Evolutionary conservation across 129 eudicot species (phyloP).

Genomic region (Sambucus nigra): DNA sequence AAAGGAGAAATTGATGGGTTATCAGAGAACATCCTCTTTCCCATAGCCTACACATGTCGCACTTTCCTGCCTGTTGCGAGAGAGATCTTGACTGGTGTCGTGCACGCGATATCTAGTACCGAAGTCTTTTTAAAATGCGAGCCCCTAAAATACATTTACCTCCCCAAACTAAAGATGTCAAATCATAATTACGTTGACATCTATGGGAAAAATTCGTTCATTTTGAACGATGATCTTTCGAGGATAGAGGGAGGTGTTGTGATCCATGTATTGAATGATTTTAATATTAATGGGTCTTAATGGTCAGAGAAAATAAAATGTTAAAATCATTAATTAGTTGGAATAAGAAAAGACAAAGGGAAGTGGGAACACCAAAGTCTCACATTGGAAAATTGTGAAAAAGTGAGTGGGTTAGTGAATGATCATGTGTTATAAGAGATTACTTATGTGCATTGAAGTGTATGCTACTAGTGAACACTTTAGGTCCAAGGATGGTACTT

Average conservation of each 20-base stretch:
- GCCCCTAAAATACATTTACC: conserved; percentile 48
- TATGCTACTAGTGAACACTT: too few species aligned
- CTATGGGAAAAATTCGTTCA: conserved; percentile 24
- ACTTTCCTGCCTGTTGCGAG: conserved; percentile 49
- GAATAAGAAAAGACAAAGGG: too few species aligned
- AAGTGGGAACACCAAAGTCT: too few species aligned
- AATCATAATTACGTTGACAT: conserved; percentile 40
- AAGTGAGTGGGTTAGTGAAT: too few species aligned
- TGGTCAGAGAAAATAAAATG: too few species aligned
- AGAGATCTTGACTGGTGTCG: conserved; percentile 56
- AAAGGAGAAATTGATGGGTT: conserved; percentile 15
- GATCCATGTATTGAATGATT: too few species aligned
- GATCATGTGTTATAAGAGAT: too few species aligned
- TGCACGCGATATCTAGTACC: conserved; percentile 8
- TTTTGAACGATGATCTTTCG: conserved; percentile 39
- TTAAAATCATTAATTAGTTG: conserved; percentile 36
- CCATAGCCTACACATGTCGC: conserved; percentile 41
- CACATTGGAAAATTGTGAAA: too few species aligned
- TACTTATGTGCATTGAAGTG: too few species aligned
- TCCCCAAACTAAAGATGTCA: conserved; percentile 48
- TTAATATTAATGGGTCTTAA: too few species aligned
- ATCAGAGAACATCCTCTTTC: conserved; percentile 17
- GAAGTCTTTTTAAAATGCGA: conserved; percentile 62
- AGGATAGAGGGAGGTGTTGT: conserved; percentile 58
- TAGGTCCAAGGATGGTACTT: too few species aligned